Base-by-base conservation (phyloP, 1,284 basidiomycete genomes). In the Coniferiporia weirii region DNA sequence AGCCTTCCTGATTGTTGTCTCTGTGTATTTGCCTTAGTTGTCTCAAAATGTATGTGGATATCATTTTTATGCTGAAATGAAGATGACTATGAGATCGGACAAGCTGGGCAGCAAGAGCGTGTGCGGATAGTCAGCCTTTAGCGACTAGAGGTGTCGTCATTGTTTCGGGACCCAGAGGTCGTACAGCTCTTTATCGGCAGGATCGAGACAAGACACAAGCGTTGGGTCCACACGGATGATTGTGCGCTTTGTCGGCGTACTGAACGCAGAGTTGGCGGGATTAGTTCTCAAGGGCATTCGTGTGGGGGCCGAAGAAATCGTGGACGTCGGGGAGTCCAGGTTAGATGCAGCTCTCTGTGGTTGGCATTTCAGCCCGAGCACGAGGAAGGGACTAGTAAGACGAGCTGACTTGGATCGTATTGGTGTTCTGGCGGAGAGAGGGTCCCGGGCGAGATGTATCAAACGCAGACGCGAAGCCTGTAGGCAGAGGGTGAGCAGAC, bases 201-300 rank as follows among this genome's bases (percentile, higher is more conserved):
- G 77, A 67, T 91, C 87, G 66, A 91, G 91, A 65, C 81, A 87
- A 40, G 86, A 87, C 57, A 83, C 68, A 40, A 89, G 72, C 4
- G 84, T 72, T 9, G 84, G 80, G 68, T 91, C 87, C 27, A 81
- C 74, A 38, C 83, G 81, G 65, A 89, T 79, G 22, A 73, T 66
- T 35, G 78, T 67, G 6, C 57, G 57, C 64, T 75, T 79, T 48
- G 66, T 59, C 0, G 70, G 68, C 40, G 76, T 64, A 43, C 66
- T 63, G 59, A 65, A 69, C 59, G 62, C 65, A 64, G 69, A 56
- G 64, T 22, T 19, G n/a, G 45, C 34, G 4, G 61, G 61, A 35
- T 51, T 53, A 8, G 47, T 60, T 17, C 61, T 44, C 43, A 59
- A 32, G 10, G 61, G 61, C 43, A 62, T 46, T 15, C 61, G 57